These are phyloP conservation scores for Yamadazyma epiphylla DNA, from an alignment of 1,139 yeast species.

Conservation along the genomic window DNA sequence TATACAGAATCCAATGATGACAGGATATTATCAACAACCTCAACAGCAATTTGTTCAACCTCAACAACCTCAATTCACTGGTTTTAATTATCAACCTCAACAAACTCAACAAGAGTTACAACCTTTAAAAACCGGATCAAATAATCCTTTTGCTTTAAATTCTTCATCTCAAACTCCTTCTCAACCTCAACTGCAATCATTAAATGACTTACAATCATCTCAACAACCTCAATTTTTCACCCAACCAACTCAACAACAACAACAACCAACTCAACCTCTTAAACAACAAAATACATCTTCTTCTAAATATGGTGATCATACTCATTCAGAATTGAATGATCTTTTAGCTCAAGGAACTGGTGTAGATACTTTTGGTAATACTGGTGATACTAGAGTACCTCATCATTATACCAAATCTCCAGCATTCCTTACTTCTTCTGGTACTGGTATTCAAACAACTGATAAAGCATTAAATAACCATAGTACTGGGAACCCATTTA, in stretches of 20 bases:
- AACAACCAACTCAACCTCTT: conserved; percentile 20
- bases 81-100: conserved; percentile 21
- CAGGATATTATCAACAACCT: conserved; percentile 38
- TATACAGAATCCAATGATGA: conserved; percentile 51
- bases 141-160: conserved; percentile 81
- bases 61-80: conserved; percentile 19
- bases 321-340: conserved; percentile 66
- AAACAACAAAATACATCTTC: conserved; percentile 31
- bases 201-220: conserved; percentile 17
- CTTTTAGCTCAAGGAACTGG: conserved; percentile 87
- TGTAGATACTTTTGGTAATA: conserved; percentile 92
- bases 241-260: conserved; percentile 21
- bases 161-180: conserved; percentile 20
- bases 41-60: conserved; percentile 22
- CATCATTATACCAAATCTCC: conserved; percentile 88
- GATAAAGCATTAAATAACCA: conserved; percentile 37
- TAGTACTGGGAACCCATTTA: conserved; percentile 71
- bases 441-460: conserved; percentile 65
- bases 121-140: conserved; percentile 76
- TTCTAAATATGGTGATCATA: conserved; percentile 48
- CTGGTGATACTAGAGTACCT: conserved; percentile 85
- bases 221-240: conserved; percentile 18
- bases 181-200: conserved; percentile 21
- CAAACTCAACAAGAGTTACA: conserved; percentile 40
- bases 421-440: conserved; percentile 79